Conservation (phyloP, 345 rosid species). For the Syzygium aqueum region DNA sequence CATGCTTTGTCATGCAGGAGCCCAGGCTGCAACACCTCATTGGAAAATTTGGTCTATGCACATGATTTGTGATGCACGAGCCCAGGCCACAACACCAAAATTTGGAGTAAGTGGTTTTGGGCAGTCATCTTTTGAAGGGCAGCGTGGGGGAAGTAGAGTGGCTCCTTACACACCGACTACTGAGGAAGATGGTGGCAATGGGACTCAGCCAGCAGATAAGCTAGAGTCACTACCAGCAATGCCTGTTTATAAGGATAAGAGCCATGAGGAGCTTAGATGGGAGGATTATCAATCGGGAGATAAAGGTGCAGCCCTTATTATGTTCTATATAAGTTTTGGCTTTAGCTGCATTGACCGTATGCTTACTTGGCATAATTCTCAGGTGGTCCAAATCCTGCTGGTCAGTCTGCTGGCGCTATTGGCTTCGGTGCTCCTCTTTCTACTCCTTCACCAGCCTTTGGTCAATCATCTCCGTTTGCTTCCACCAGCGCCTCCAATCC, state of each 20-base stretch:
- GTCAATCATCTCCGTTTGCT: constrained; percentile 48
- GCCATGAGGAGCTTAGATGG: constrained; percentile 90
- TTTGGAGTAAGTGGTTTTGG: constrained; percentile 56
- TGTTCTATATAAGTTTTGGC: not conserved
- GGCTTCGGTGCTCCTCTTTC: constrained; percentile 39
- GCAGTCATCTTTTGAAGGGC: constrained; percentile 57
- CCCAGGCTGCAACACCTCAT: no score
- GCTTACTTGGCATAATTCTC: constrained; percentile 8
- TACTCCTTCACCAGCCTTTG: constrained; percentile 31
- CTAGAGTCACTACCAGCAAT: no score
- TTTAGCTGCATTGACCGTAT: not conserved
- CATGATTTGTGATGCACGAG: no score
- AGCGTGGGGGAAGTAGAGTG: constrained; percentile 70
- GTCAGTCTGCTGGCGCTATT: constrained; percentile 49
- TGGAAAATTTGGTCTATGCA: no score
- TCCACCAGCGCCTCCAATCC: constrained; percentile 29
- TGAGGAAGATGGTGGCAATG: constrained; percentile 6
- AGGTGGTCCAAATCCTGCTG: constrained; percentile 66
- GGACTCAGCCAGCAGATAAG: no score
- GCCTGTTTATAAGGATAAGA: constrained; percentile 3
- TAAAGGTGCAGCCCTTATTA: constrained; percentile 36
- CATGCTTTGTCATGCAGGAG: no score
- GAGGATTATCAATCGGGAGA: constrained; percentile 94
- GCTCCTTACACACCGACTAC: constrained; percentile 47
- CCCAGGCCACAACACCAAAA: constrained; percentile 22